Evolutionary conservation across 2,329 filamentous ascomycete species (phyloP).

Genomic region (Aspergillus fijiensis): DNA sequence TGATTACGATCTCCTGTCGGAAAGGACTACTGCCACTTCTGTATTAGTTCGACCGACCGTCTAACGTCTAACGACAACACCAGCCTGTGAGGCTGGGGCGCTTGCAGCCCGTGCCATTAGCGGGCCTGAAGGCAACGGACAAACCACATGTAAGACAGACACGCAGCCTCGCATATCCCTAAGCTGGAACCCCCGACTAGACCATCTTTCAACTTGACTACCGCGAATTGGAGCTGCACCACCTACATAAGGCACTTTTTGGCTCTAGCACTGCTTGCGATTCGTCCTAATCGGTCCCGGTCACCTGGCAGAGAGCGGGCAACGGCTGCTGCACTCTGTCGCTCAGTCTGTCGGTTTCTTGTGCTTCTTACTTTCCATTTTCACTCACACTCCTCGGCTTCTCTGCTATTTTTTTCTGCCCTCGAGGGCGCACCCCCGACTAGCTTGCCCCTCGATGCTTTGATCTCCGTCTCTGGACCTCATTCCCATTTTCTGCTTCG

Average conservation of each 20-base stretch:
- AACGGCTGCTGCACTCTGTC: not conserved
- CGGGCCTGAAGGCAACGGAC: slow-evolving; percentile 3
- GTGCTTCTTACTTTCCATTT: not conserved
- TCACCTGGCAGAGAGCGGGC: slow-evolving; percentile 5
- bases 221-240: not conserved
- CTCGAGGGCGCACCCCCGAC: not conserved
- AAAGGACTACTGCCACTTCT: not conserved
- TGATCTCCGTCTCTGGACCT: not conserved
- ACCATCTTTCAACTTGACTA: not conserved
- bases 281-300: slow-evolving; percentile 4
- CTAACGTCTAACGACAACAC: not conserved
- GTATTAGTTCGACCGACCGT: not conserved
- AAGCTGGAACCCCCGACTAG: not conserved
- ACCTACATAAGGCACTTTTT: slow-evolving; percentile 8
- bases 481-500: not conserved
- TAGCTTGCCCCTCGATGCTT: slow-evolving; percentile 1
- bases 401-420: not conserved
- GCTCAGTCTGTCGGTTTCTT: slow-evolving; percentile 1
- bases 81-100: slow-evolving; percentile 5
- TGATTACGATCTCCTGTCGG: not conserved
- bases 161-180: slow-evolving; percentile 24
- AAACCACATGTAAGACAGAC: slow-evolving; percentile 20
- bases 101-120: slow-evolving; percentile 5
- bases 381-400: not conserved
- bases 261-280: slow-evolving; percentile 1